Evolutionary conservation across 331 rosid species (phyloP).

Genomic region (Stylosanthes scabra): DNA sequence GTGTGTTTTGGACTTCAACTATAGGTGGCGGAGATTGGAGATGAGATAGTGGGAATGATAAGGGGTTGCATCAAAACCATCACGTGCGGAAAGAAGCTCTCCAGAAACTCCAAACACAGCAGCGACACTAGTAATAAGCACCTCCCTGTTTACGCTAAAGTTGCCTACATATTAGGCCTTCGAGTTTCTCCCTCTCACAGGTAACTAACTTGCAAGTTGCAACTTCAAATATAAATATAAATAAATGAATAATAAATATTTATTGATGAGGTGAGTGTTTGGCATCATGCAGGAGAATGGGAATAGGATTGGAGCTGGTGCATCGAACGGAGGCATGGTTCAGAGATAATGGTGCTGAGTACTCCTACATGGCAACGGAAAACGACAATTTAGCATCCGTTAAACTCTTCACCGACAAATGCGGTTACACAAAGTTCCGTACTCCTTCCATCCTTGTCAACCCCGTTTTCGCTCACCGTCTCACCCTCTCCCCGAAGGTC

Average conservation of each 20-base stretch:
- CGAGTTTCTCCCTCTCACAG: constrained; percentile 91
- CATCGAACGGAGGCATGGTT: constrained; percentile 77
- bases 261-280: too few relatives aligned
- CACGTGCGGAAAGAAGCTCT: constrained; percentile 71
- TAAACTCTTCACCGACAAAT: constrained; percentile 86
- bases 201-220: constrained; percentile 35
- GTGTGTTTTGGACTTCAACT: constrained; percentile 26
- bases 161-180: constrained; percentile 90
- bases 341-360: constrained; percentile 72
- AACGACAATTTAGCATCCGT: constrained; percentile 87
- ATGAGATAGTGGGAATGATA: constrained; percentile 87
- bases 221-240: too few relatives aligned
- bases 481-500: constrained; percentile 49
- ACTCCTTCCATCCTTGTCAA: constrained; percentile 85
- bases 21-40: constrained; percentile 82
- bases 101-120: constrained; percentile 52
- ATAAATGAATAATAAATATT: too few relatives aligned
- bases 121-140: constrained; percentile 30
- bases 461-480: constrained; percentile 85
- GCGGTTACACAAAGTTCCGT: constrained; percentile 90
- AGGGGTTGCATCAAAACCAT: constrained; percentile 97
- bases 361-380: constrained; percentile 93
- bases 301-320: constrained; percentile 84
- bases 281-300: constrained; percentile 72
- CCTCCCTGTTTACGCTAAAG: constrained; percentile 72